Percentiles rank a stretch among this genome's conserved stretches.
Conservation (phyloP, 1,139 yeast genomes). For the Pichia sp. region DNA sequence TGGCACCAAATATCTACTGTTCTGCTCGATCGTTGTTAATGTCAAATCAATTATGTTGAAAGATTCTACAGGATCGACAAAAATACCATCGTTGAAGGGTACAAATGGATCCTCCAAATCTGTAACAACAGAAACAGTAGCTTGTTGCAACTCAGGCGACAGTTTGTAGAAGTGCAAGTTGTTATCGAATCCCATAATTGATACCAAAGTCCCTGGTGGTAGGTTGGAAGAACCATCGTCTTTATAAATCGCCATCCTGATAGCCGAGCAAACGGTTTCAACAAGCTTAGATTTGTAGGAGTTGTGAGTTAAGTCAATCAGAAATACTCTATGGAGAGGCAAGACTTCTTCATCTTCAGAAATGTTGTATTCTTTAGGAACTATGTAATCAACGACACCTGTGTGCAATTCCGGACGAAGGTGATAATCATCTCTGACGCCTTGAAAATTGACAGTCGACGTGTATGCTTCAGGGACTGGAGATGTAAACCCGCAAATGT, state of each 20-base stretch:
- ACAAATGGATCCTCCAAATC: conserved; percentile 80
- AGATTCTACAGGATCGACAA: conserved; percentile 73
- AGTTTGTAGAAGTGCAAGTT: conserved; percentile 73
- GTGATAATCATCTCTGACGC: conserved; percentile 56
- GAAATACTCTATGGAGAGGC: conserved; percentile 67
- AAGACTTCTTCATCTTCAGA: conserved; percentile 38
- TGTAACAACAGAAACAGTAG: conserved; percentile 56
- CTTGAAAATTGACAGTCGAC: conserved; percentile 57
- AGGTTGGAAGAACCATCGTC: conserved; percentile 32
- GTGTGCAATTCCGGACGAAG: conserved; percentile 70
- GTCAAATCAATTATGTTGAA: conserved; percentile 63
- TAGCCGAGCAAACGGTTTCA: conserved; percentile 66
- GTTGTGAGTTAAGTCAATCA: conserved; percentile 69
- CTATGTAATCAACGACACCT: conserved; percentile 84
- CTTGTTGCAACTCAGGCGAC: conserved; percentile 45
- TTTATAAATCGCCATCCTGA: conserved; percentile 52
- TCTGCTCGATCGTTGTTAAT: conserved; percentile 55
- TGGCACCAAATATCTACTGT: conserved; percentile 46
- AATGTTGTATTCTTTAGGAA: conserved; percentile 68
- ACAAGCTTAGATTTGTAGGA: conserved; percentile 64
- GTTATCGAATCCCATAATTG: conserved; percentile 75
- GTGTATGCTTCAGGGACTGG: conserved; percentile 64
- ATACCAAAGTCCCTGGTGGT: conserved; percentile 49
- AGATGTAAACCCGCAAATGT: conserved; percentile 80
- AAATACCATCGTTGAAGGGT: conserved; percentile 75